Conservation (phyloP, 306 rosid genomes). For the Purshia tridentata region DNA sequence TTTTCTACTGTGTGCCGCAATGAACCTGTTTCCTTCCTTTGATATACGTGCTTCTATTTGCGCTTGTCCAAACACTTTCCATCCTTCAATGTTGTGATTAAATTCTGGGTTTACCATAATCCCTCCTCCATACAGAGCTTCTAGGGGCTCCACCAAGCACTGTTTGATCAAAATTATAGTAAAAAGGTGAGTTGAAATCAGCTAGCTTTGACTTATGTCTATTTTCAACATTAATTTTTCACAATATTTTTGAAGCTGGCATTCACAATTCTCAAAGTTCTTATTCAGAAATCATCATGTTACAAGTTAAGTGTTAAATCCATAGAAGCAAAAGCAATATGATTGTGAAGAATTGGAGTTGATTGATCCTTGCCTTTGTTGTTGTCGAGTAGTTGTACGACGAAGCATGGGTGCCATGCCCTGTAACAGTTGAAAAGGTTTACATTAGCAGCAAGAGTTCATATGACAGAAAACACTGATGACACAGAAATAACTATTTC, state of each 20-base stretch:
- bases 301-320: background rate
- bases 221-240: background rate
- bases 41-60: conserved; percentile 43
- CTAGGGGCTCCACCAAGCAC: conserved; percentile 62
- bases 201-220: background rate
- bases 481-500: background rate
- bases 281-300: no score
- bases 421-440: conserved; percentile 40
- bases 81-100: conserved; percentile 51
- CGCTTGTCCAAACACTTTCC: conserved; percentile 60
- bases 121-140: conserved; percentile 72
- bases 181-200: background rate
- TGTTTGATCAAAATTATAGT: conserved; percentile 31
- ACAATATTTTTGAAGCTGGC: background rate
- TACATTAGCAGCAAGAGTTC: background rate
- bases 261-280: no score
- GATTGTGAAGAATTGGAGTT: background rate
- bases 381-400: conserved; percentile 62
- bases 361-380: conserved; percentile 48
- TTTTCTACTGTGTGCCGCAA: conserved; percentile 48
- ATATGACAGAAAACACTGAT: background rate
- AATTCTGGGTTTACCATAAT: conserved; percentile 72
- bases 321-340: background rate
- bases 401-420: conserved; percentile 36
- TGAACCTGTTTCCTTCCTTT: conserved; percentile 59